These are phyloP conservation scores for Talaromyces sp. DNA, from an alignment of 2,329 filamentous ascomycete species.

Conservation along the genomic window DNA sequence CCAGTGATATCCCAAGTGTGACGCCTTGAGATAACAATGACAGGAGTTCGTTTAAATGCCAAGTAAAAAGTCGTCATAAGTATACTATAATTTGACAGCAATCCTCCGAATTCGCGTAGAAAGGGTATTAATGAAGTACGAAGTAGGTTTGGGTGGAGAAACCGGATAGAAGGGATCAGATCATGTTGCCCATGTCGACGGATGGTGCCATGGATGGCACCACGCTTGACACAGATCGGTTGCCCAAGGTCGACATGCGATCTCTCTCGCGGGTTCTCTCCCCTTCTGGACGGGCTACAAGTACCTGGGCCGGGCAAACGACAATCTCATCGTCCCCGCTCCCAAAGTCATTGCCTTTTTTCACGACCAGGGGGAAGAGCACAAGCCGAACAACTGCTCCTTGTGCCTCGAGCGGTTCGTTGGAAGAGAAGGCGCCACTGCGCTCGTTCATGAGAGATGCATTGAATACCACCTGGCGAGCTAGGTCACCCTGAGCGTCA, in stretches of 20 bases:
- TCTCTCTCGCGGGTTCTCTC: slow-evolving; percentile 20
- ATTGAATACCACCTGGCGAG: slow-evolving; percentile 85
- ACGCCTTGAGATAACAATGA: slow-evolving; percentile 2
- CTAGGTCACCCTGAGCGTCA: slow-evolving; percentile 83
- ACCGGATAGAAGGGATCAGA: slow-evolving; percentile 17
- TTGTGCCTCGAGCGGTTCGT: slow-evolving; percentile 73
- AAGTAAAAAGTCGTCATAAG: not conserved
- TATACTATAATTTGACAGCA: slow-evolving; percentile 1
- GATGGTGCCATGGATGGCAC: slow-evolving; percentile 25
- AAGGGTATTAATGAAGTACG: not conserved
- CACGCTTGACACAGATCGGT: slow-evolving; percentile 40
- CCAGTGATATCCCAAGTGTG: slow-evolving; percentile 8
- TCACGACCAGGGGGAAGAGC: slow-evolving; percentile 92
- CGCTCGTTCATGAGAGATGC: slow-evolving; percentile 92
- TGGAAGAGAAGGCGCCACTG: slow-evolving; percentile 62
- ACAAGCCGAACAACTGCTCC: slow-evolving; percentile 81
- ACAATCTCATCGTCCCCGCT: slow-evolving; percentile 91
- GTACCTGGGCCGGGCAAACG: slow-evolving; percentile 88
- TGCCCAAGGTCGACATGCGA: slow-evolving; percentile 30
- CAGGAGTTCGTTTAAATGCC: not conserved
- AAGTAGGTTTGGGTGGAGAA: not conserved
- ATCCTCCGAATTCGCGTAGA: slow-evolving; percentile 18
- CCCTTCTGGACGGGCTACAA: slow-evolving; percentile 57
- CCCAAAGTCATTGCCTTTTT: slow-evolving; percentile 85
- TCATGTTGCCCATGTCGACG: slow-evolving; percentile 39